Base-by-base conservation (phyloP, 768 basidiomycete species). In the Baorangia bicolor region DNA sequence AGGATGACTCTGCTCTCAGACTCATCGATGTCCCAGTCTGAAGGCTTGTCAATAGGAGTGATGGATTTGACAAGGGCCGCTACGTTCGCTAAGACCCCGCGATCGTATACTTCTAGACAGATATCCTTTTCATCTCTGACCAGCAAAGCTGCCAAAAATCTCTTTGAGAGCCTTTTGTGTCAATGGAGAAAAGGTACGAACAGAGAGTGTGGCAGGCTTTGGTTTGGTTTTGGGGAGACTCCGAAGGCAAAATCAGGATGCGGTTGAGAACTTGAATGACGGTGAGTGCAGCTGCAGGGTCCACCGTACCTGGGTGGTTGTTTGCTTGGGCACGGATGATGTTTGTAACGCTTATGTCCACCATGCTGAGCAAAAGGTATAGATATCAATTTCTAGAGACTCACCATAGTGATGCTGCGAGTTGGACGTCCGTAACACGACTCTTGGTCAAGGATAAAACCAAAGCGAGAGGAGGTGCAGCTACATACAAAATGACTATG, bases 141-240 rank as follows among this genome's bases (percentile, higher is more conserved):
- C 1, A 96, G 79, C 65, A 84, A 67, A 69, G 86, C 88, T 84
- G 27, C 10, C 50, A 21, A 43, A 20, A 33, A 42, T 0, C 5
- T 10, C 2, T 31, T 34, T 44, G 39, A 57, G 27, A 18, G 7
- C 4, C 18, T 31, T 31, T 48, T 20, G 39, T 42, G n/a, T 28
- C 10, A n/a, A 47, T 40, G 37, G 10, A 30, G 41, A 31, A 38
- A 33, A 8, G 12, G 20, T 16, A 78, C 85, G 14, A 55, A 93
- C 90, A 85, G 0, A 96, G 71, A 16, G 87, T 81, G 64, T 88
- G 90, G 66, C 91, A 92, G 0, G 90, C 86, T 66, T 81, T 87
- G 1, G 83, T 84, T 33, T 81, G 77, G 18, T 70, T 78, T 42
- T 71, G 69, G 4, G 75, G 67, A 23, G 72, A 64, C 46, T 84